Evolutionary conservation across 768 basidiomycete genomes (phyloP).

Genomic region (Calvatia gigantea): DNA sequence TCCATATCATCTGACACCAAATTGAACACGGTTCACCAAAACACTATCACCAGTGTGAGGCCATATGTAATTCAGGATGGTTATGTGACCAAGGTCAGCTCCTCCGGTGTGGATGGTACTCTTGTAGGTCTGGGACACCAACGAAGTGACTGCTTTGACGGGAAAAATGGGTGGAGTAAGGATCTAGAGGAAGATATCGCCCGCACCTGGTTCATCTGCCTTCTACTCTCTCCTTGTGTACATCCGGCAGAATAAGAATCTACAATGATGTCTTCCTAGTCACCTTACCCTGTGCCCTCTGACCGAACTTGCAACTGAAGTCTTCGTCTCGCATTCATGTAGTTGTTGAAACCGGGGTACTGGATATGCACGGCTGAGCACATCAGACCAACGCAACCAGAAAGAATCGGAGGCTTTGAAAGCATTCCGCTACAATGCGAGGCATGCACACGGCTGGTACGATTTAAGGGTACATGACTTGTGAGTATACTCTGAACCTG

Average conservation of each 20-base stretch:
- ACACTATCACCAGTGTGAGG: slow-evolving; percentile 92
- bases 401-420: no score
- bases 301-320: no score
- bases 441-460: no score
- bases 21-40: slow-evolving; percentile 90
- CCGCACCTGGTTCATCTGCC: background rate
- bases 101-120: slow-evolving; percentile 90
- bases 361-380: no score
- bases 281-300: no score
- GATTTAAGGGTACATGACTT: no score
- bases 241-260: background rate
- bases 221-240: background rate
- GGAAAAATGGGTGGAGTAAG: slow-evolving; percentile 42
- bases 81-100: slow-evolving; percentile 74
- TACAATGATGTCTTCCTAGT: no score
- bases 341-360: no score
- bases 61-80: slow-evolving; percentile 63
- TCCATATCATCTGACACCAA: slow-evolving; percentile 57
- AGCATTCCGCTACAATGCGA: no score
- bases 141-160: slow-evolving; percentile 48
- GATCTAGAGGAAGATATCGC: background rate
- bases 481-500: no score
- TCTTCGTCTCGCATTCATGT: no score
- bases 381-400: no score
- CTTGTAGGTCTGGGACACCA: slow-evolving; percentile 90